Evolutionary conservation across 352 stramenopile species (phyloP), one percentile per base, ranked within the genome.

Genomic region (Phytopythium aichiense): DNA sequence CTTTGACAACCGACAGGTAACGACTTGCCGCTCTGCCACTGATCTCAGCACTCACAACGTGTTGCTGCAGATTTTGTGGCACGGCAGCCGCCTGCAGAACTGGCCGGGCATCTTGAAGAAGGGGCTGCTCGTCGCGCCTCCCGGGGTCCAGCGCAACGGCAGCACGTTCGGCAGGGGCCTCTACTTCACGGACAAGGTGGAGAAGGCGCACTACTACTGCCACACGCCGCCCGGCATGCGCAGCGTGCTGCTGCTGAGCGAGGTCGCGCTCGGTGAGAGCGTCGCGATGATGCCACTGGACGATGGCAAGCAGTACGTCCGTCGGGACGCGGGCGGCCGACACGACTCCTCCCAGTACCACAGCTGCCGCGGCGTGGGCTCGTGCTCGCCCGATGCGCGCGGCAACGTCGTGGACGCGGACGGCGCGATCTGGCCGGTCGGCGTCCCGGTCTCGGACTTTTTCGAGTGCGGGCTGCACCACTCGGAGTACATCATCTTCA

Each of bases 101-200:
- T 89, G 86, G 77, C 37, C 77, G 8, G 71, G 81, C 31, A 91
- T 93, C 45, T 56, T 93, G 28, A 68, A 63, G 23, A 63, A 84
- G n/a, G 84, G 84, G 2, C 63, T 93, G n/a, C 65, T 75, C 15
- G 86, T 91, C 56, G 80, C 71, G 8, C 84, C 83, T 1, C 60
- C 74, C 4, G 76, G 84, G 12, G 81, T 87, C 11, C 64, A 68
- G 16, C 68, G 55, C 33, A 81, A 78, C 35, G 84, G 83, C 5
- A 72, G 71, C 15, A 74, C 70, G 48, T 90, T 88, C 42, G 84
- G 82, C 42, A 81, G 80, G 25, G 81, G 84, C 23, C 59, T 93
- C 12, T 93, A 93, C 60, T 93, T 90, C 60, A 81, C 84, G 2
- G 81, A 92, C 60, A 86, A 84, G 62, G 69, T 79, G 52, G 76